Base-by-base conservation (phyloP, 176 grass and related monocot species). In the Avena sativa region DNA sequence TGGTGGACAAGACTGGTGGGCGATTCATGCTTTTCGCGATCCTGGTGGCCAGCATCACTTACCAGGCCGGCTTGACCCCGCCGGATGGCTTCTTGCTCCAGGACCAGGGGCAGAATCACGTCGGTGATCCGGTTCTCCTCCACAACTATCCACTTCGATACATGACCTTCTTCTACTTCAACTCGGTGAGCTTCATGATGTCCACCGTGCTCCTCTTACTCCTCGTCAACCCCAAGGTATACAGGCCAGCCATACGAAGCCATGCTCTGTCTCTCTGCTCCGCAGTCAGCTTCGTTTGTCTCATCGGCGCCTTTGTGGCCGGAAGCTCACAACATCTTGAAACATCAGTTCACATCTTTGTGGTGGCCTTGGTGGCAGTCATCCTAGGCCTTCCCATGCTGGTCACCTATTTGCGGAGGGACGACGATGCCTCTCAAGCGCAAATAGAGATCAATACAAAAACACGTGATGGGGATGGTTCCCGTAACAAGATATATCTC, bases 1-100 rank as follows among this genome's bases (percentile, higher is more conserved):
- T 17, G 58, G 8, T 81, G 15, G 87, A 84, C 14, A 79, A 63
- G 64, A 60, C 3, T 14, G 65, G 78, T 0, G 53, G 78, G 75
- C 67, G 38, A 5, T 50, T 91, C 20, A 40, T 87, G 5, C 80
- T 91, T 0, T 60, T 88, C 10, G 85, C 81, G 17, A 81, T 85
- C 26, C 14, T 92, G 28, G 87, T 36, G 0, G 71, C 79, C 4
- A 72, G 81, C 17, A 70, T 86, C 38, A 86, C 86, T 5, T 91
- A 88, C 49, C 90, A 91, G n/a, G 86, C 81, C 0, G 90, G 90
- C 2, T 38, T 88, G 10, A 91, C 51, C 28, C 90, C 86, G 3
- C 86, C 90, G 0, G 71, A 78, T 4, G 81, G 79, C 4, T 58
- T 92, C 43, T 57, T 52, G 86, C 26, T 47, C 1, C 40, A 88